Base-by-base conservation (phyloP, 1,284 basidiomycete genomes). In the Mycena sp. region DNA sequence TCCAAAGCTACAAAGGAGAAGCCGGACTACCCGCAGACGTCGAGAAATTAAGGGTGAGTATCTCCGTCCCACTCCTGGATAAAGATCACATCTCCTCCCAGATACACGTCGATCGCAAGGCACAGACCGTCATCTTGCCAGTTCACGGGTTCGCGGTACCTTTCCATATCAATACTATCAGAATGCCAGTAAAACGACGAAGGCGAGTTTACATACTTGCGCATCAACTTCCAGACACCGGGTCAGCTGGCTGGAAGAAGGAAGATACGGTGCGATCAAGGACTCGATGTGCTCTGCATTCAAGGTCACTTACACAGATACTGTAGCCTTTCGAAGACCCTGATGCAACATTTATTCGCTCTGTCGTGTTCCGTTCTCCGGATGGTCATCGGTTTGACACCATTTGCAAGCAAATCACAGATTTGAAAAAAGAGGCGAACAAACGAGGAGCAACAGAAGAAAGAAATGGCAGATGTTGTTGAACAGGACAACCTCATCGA, bases 141-240 rank as follows among this genome's bases (percentile, higher is more conserved):
- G 90, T 99, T 69, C 90, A 99, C 72, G 97, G 97, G 4, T 99
- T 92, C 70, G 94, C 95, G 0, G 96, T 98, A 0, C 96, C 98
- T 0, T 99, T 98, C 83, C 98, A 99, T 75, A 96, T 99, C 79
- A 98, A 98, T 73, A 96, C 96, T 1, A 94, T 99, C 69, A 99
- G 99, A 99, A 98, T 74, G 93, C 93, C 35, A 96, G 93, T 83
- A 99, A 99, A 97, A 90, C 69, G 97, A 99, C 69, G 98, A 99
- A 76, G 95, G 94, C 9, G 95, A 99, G 57, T 94, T 91, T 75
- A 97, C 96, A 0, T 95, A 95, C 68, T 85, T 99, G 61, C 90
- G 98, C 4, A 96, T 99, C 79, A 99, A 99, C 80, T 98, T 99
- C 82, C 96, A 99, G 76, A 98, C 96, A 0, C 98, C 98, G 1